Conservation (phyloP, 2,329 filamentous ascomycete species). For the Tolypocladium sp. region DNA sequence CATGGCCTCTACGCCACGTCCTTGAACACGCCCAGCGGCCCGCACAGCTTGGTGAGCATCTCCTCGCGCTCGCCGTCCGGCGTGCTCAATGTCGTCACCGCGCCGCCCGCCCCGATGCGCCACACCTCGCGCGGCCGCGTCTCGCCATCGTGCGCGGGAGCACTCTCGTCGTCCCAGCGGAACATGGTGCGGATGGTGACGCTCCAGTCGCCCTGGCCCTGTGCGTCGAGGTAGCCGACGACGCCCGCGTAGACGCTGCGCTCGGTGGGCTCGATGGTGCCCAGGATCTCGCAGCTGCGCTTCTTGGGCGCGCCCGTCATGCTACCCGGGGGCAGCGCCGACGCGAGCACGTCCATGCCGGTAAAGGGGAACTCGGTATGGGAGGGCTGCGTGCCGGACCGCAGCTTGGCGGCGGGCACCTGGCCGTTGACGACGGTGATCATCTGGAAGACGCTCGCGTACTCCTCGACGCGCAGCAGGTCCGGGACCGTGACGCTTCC, state of each 20-base stretch:
- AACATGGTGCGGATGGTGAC: constrained; percentile 84
- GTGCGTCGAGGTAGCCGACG: constrained; percentile 80
- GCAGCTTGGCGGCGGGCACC: constrained; percentile 26
- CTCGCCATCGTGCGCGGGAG: constrained; percentile 16
- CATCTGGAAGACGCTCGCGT: constrained; percentile 85
- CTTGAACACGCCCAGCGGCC: constrained; percentile 42
- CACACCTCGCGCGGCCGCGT: constrained; percentile 48
- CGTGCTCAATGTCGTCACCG: constrained; percentile 77
- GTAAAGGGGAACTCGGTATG: constrained; percentile 28
- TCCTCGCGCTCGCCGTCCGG: constrained; percentile 78
- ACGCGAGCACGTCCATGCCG: constrained; percentile 67
- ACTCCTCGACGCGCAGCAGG: constrained; percentile 81
- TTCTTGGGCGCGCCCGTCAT: constrained; percentile 98
- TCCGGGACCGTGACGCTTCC: constrained; percentile 66
- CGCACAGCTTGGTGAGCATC: constrained; percentile 70
- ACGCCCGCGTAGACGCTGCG: constrained; percentile 81
- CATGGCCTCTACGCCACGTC: constrained; percentile 16
- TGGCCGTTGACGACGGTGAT: constrained; percentile 76
- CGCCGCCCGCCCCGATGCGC: constrained; percentile 83
- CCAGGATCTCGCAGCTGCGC: constrained; percentile 76
- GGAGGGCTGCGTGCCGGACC: constrained; percentile 6
- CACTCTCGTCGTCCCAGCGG: constrained; percentile 53
- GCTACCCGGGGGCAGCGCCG: constrained; percentile 76
- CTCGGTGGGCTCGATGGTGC: constrained; percentile 53
- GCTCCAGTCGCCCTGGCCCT: constrained; percentile 80